phyloP scores from a whole-genome alignment of 75 land plant species.

The Cunninghamia lanceolata region DNA sequence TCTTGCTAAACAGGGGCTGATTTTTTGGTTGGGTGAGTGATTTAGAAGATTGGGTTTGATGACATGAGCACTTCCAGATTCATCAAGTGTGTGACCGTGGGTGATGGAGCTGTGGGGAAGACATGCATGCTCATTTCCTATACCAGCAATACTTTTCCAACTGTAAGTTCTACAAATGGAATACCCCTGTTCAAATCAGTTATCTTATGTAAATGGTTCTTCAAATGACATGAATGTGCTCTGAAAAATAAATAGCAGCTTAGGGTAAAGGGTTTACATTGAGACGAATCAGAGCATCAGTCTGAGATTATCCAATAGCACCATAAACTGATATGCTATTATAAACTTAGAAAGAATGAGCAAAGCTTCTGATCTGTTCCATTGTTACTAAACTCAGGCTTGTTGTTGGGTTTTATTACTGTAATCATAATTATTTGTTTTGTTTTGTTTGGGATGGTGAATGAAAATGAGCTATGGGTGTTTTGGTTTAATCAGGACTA shows the following conservation, averaged over 20 bases:
- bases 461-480: not conserved
- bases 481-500: constrained; percentile 20
- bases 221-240: not conserved
- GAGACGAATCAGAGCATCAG: too few relatives aligned
- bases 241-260: too few relatives aligned
- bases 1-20: not conserved
- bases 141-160: constrained; percentile 10
- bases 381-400: not conserved
- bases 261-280: too few relatives aligned
- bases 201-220: not conserved
- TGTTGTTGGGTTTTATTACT: not conserved
- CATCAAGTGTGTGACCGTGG: constrained; percentile 97
- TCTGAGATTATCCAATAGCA: too few relatives aligned
- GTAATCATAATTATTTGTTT: not conserved
- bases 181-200: not conserved
- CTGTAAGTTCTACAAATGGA: constrained; percentile 22
- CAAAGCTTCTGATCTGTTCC: not conserved
- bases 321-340: not conserved
- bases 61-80: constrained; percentile 72
- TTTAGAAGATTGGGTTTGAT: not conserved
- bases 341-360: not conserved
- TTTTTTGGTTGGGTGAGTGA: not conserved
- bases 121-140: constrained; percentile 98
- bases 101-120: constrained; percentile 96
- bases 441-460: not conserved